A percentile compares a stretch with the other conserved stretches of the same genome.
These are phyloP conservation scores for Allantophomopsis cytisporea DNA, from an alignment of 2,329 filamentous ascomycete species.

Conservation along the genomic window DNA sequence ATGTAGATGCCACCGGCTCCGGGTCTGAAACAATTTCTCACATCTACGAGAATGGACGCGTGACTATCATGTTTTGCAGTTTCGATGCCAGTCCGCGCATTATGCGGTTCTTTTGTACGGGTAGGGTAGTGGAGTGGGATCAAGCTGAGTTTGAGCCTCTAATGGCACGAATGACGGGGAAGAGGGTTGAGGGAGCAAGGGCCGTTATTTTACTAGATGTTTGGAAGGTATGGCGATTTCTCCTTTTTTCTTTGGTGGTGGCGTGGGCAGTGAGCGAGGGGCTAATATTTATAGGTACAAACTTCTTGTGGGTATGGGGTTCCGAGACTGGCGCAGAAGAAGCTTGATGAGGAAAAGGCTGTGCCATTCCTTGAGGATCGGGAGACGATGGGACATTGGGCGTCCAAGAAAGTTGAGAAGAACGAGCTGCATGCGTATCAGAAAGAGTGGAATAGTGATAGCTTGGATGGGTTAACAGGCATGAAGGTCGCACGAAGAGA, in stretches of 20 bases:
- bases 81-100: conserved; percentile 47
- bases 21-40: conserved; percentile 67
- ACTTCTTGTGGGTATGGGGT: conserved; percentile 55
- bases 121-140: conserved; percentile 45
- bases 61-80: conserved; percentile 62
- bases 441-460: conserved; percentile 35
- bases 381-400: conserved; percentile 38
- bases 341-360: conserved; percentile 6
- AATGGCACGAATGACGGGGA: conserved; percentile 28
- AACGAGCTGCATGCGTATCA: conserved; percentile 41
- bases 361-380: conserved; percentile 35
- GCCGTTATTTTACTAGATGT: conserved; percentile 49
- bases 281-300: conserved; percentile 29
- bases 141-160: conserved; percentile 31
- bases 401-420: conserved; percentile 30
- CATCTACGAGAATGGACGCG: conserved; percentile 62
- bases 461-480: conserved; percentile 45
- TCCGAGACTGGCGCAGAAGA: conserved; percentile 27
- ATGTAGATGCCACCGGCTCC: conserved; percentile 62
- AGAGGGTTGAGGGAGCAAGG: conserved; percentile 32
- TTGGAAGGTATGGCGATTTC: conserved; percentile 30
- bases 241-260: no score
- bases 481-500: conserved; percentile 35
- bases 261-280: no score
- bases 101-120: conserved; percentile 47